Base-by-base conservation (phyloP, 148 eudicot genomes). In the Rhododendron simsii region DNA sequence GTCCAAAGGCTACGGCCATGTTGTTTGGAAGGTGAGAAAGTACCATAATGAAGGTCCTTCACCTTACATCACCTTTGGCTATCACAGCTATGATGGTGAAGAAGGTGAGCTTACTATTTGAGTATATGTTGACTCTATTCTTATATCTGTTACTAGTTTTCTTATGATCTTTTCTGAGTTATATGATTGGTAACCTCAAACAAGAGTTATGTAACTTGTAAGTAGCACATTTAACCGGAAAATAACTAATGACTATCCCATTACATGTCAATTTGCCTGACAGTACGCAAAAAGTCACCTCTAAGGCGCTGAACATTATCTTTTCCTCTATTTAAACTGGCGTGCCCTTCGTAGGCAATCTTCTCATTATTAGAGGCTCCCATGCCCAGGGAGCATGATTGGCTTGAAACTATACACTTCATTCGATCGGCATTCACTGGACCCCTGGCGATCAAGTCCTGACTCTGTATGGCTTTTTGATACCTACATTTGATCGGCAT, bases 21-120 rank as follows among this genome's bases (percentile, higher is more conserved):
- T 90, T 8, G 75, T 86, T 55, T 96, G 98, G 98, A 90, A 86
- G 45, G 98, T 96, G 55, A 87, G 86, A 48, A 87, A 92, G 83
- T 87, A 92, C 78, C 53, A 39, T 44, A 88, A 89, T 35, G 69
- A 84, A 15, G 90, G 90, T 21, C 81, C 41, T 61, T 83, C 89
- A 47, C 98, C 98, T 77, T 81, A 7, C 78, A 84, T 95, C 35
- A 92, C 89, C 15, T 92, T 95, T 78, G 75, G 89, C 81, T 95
- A 95, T 87, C 84, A 81, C 88, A 95, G 98, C 85, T 28, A 5
- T 45, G 95, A 95, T 84, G 96, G 96, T 11, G 96, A 95, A 86
- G 89, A 92, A 92, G 98, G 96, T 91, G 37, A 84, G 55, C 28
- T 76, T 81, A 74, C 39, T 12, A 28, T 65, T 30, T 77, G 14